A percentile compares a stretch with the other conserved stretches of the same genome.
phyloP scores from a whole-genome alignment of 352 stramenopile species.

The Pythium folliculosum region DNA sequence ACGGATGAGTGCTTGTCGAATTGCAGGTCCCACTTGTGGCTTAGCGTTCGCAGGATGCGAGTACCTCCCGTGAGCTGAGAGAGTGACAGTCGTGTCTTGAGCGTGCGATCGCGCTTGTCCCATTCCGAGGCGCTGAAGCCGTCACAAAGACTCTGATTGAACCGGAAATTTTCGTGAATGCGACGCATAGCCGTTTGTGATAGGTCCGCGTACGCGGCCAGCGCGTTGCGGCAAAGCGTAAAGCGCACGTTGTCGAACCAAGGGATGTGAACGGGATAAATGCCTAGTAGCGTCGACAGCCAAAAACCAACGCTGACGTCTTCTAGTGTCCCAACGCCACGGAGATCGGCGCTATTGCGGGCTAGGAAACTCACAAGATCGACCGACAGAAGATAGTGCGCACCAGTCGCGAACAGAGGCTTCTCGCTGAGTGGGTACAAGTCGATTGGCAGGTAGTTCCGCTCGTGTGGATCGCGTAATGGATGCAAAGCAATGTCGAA shows the following conservation, averaged over 20 bases:
- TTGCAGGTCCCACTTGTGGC: background rate
- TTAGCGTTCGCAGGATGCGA: background rate
- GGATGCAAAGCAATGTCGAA: constrained; percentile 12
- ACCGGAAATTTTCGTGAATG: constrained; percentile 15
- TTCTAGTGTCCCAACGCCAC: constrained; percentile 9
- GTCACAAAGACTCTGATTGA: constrained; percentile 35
- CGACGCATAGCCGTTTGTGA: background rate
- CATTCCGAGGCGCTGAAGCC: constrained; percentile 42
- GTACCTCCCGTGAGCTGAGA: background rate
- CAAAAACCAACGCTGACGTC: constrained; percentile 14
- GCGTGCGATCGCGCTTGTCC: constrained; percentile 22
- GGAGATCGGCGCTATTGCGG: constrained; percentile 1
- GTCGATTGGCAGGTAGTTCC: constrained; percentile 25
- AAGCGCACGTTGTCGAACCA: constrained; percentile 5
- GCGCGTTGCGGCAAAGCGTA: background rate
- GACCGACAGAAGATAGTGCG: constrained; percentile 37
- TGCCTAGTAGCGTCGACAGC: background rate
- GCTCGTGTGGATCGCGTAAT: constrained; percentile 7
- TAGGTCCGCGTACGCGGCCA: constrained; percentile 4
- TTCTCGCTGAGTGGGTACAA: constrained; percentile 29
- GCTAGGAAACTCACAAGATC: constrained; percentile 33
- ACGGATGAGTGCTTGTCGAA: background rate
- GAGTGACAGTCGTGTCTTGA: background rate
- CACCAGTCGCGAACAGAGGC: constrained; percentile 32
- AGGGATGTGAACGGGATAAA: background rate